Percentiles rank a stretch among this genome's conserved stretches.
Conservation (phyloP, 2,329 filamentous ascomycete genomes). For the Sporothrix dimorphospora region DNA sequence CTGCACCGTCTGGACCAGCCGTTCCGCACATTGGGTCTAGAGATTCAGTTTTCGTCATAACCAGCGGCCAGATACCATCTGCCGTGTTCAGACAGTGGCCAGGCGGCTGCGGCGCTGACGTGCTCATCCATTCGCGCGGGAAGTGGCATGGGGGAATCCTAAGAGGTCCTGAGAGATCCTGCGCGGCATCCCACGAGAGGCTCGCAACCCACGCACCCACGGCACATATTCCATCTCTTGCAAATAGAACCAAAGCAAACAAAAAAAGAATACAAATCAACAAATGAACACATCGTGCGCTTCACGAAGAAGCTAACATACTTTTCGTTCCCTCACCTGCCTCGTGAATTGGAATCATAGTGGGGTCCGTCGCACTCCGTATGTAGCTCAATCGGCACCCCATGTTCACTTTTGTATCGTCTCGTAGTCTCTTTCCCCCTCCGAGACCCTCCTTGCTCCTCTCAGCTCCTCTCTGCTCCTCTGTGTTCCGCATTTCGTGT, state of each 20-base stretch:
- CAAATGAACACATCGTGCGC: neutral
- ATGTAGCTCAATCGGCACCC: neutral
- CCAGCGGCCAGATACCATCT: neutral
- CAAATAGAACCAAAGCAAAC: neutral
- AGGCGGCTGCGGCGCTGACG: neutral
- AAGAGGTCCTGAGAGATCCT: neutral
- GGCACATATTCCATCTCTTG: neutral
- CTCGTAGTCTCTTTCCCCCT: neutral
- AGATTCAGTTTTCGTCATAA: slow-evolving; percentile 83
- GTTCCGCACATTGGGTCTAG: slow-evolving; percentile 74
- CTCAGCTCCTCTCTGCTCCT: neutral
- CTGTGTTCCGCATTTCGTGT: neutral
- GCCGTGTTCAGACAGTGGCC: neutral
- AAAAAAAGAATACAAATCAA: neutral
- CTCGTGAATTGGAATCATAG: neutral
- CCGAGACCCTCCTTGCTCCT: neutral
- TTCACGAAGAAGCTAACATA: neutral
- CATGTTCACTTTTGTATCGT: too few relatives aligned
- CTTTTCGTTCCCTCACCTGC: neutral
- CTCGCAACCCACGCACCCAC: neutral
- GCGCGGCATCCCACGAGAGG: too few relatives aligned
- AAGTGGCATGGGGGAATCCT: neutral
- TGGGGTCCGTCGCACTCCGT: neutral
- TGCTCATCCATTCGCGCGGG: neutral
- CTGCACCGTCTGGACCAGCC: slow-evolving; percentile 75